phyloP scores from a whole-genome alignment of 495 filamentous ascomycete genomes.

The Talaromyces wortmannii region DNA sequence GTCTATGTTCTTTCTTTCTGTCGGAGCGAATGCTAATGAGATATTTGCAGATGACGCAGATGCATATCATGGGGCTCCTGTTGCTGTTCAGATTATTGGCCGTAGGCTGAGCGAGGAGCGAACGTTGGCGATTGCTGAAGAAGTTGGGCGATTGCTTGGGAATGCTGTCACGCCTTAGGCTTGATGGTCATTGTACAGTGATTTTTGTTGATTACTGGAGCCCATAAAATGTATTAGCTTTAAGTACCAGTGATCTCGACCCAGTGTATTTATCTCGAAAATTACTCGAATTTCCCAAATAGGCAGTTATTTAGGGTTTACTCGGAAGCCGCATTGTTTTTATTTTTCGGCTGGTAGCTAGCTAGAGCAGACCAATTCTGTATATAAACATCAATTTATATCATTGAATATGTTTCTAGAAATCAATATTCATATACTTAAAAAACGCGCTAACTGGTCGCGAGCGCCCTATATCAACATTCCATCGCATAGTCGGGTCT shows the following conservation, averaged over 20 bases:
- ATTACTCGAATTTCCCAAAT: no score
- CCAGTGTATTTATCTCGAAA: no score
- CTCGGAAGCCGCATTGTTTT: no score
- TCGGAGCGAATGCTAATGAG: background rate
- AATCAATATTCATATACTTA: no score
- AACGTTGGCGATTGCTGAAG: constrained; percentile 27
- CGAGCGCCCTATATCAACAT: background rate
- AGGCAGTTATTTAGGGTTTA: no score
- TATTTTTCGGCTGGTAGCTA: no score
- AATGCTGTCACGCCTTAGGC: constrained; percentile 2
- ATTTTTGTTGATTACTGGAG: background rate
- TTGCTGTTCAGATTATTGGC: constrained; percentile 41
- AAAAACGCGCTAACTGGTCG: background rate
- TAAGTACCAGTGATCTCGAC: no score
- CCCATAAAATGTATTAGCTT: background rate
- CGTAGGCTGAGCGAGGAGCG: constrained; percentile 43
- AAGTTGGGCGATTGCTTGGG: constrained; percentile 4
- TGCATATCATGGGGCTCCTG: constrained; percentile 38
- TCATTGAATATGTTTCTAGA: no score
- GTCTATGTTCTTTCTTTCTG: background rate
- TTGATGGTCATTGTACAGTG: background rate
- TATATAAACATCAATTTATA: no score
- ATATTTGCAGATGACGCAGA: constrained; percentile 27
- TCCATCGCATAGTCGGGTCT: background rate
- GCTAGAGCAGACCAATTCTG: no score